phyloP scores from a whole-genome alignment of 176 grass and related monocot genomes.

The Paspalum notatum region DNA sequence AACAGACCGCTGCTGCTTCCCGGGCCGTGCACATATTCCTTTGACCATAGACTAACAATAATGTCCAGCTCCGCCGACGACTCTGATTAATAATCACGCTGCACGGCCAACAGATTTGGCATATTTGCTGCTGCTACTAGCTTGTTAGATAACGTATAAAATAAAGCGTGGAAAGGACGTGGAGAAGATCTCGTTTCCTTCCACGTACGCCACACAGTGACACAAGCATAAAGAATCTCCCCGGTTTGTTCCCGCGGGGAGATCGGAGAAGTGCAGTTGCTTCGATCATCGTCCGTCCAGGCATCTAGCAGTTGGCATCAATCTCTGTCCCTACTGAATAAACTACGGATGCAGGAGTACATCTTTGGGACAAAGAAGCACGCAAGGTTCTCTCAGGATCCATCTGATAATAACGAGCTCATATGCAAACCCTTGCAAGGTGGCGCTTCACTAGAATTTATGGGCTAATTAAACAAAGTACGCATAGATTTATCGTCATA shows the following conservation, averaged over 20 bases:
- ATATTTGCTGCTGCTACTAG: background rate
- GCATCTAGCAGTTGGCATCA: background rate
- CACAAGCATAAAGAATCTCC: background rate
- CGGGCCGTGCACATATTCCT: background rate
- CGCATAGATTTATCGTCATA: too few relatives aligned
- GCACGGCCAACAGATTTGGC: background rate
- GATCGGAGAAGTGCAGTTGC: background rate
- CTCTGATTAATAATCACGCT: background rate
- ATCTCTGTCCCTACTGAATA: background rate
- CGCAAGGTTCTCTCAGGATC: slow-evolving; percentile 12
- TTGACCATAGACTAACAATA: background rate
- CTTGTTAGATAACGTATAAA: slow-evolving; percentile 18
- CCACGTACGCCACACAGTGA: too few relatives aligned
- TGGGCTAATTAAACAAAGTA: background rate
- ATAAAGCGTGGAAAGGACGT: background rate
- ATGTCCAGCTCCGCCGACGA: background rate
- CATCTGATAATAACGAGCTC: background rate
- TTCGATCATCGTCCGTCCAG: too few relatives aligned
- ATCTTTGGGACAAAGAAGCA: slow-evolving; percentile 23
- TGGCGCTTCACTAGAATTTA: background rate
- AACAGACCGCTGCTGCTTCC: background rate
- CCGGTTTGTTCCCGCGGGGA: background rate
- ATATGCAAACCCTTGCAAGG: background rate
- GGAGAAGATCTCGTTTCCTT: background rate
- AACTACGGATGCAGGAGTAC: background rate